Evolutionary conservation across 2,329 filamentous ascomycete genomes (phyloP).

Genomic region (Pseudogymnoascus sp.): DNA sequence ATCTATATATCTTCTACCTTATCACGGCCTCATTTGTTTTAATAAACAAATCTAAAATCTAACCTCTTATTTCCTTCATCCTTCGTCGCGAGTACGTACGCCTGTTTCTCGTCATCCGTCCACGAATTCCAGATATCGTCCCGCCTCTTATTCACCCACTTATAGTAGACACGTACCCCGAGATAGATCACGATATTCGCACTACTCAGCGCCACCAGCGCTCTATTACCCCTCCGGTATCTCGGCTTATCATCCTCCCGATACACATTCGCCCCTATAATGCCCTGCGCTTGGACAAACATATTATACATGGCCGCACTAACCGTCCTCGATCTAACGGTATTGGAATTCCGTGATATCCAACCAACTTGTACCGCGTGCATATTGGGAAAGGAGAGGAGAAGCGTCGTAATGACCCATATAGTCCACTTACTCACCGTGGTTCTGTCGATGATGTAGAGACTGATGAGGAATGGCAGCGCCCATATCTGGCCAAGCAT

Average conservation of each 20-base stretch:
- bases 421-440: constrained; percentile 22
- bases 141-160: constrained; percentile 33
- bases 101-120: constrained; percentile 35
- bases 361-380: constrained; percentile 42
- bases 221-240: constrained; percentile 46
- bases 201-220: constrained; percentile 41
- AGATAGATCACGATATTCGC: constrained; percentile 39
- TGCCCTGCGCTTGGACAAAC: constrained; percentile 36
- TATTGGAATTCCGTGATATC: constrained; percentile 49
- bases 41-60: constrained; percentile 27
- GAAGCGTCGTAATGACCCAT: constrained; percentile 33
- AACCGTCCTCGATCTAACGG: constrained; percentile 52
- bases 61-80: constrained; percentile 34
- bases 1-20: neutral
- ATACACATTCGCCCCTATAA: constrained; percentile 32
- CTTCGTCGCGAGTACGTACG: constrained; percentile 36
- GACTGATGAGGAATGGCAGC: constrained; percentile 47
- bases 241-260: constrained; percentile 39
- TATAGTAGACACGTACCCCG: constrained; percentile 39
- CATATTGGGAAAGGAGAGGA: constrained; percentile 34
- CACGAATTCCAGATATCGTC: constrained; percentile 36
- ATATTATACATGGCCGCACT: constrained; percentile 57
- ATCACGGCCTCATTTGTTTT: constrained; percentile 8
- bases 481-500: constrained; percentile 48
- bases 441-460: constrained; percentile 25